Percentiles rank a stretch among this genome's conserved stretches.
These are phyloP conservation scores for Cyberlindnera japonica DNA, from an alignment of 805 yeast species.

Conservation along the genomic window DNA sequence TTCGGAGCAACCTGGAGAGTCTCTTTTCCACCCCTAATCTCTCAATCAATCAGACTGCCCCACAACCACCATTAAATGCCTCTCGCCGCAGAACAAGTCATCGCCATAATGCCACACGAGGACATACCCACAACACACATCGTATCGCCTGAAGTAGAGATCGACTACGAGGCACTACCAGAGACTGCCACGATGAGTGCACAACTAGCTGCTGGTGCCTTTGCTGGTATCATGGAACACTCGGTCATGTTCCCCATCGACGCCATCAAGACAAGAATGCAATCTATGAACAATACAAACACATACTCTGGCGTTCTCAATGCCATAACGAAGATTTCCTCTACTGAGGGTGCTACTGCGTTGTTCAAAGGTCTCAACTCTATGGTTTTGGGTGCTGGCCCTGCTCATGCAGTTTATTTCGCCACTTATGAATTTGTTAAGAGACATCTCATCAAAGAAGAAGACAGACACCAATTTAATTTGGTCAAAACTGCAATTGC, in stretches of 20 bases:
- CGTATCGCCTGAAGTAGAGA: slow-evolving; percentile 33
- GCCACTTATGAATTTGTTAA: slow-evolving; percentile 84
- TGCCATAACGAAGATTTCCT: slow-evolving; percentile 70
- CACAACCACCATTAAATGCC: slow-evolving; percentile 4
- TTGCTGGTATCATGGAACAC: slow-evolving; percentile 99
- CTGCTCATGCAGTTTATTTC: slow-evolving; percentile 96
- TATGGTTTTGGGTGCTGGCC: slow-evolving; percentile 96
- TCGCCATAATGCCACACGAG: slow-evolving; percentile 1
- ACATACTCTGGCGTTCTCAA: slow-evolving; percentile 47
- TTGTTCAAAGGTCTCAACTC: slow-evolving; percentile 94
- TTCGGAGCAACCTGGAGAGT: too few relatives aligned
- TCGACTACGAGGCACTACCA: slow-evolving; percentile 91
- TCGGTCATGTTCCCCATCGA: slow-evolving; percentile 96
- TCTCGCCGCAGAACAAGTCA: slow-evolving; percentile 2
- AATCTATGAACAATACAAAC: slow-evolving; percentile 31
- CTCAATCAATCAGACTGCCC: too few relatives aligned
- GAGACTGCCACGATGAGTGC: slow-evolving; percentile 77
- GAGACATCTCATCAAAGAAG: slow-evolving; percentile 32
- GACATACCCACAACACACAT: neutral
- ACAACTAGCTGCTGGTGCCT: slow-evolving; percentile 89
- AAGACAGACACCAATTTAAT: slow-evolving; percentile 44
- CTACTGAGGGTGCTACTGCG: slow-evolving; percentile 83
- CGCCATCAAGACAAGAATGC: slow-evolving; percentile 96
- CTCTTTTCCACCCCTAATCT: too few relatives aligned
- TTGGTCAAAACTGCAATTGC: slow-evolving; percentile 82